These are phyloP conservation scores for Phytophthora sp. DNA, from an alignment of 352 stramenopile species.

Conservation along the genomic window DNA sequence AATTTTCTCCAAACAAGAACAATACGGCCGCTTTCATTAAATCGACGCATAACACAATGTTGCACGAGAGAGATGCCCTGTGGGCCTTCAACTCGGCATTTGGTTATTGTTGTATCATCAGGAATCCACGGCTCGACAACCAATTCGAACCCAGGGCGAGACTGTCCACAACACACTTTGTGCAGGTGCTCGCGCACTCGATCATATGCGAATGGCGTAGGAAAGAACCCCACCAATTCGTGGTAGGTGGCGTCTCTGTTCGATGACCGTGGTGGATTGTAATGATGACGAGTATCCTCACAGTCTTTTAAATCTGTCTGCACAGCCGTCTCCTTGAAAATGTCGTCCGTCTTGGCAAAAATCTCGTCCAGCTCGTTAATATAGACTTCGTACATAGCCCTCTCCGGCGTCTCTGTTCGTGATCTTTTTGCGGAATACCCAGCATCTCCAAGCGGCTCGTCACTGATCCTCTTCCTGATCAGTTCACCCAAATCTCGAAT, in stretches of 20 bases:
- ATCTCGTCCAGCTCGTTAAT: conserved; percentile 35
- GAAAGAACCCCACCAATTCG: conserved; percentile 22
- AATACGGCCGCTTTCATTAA: conserved; percentile 47
- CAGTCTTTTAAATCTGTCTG: background rate
- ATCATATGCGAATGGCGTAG: conserved; percentile 30
- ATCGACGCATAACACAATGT: conserved; percentile 43
- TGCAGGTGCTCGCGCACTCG: conserved; percentile 2
- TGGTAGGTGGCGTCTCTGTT: conserved; percentile 16
- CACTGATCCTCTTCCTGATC: conserved; percentile 30
- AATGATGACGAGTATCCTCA: background rate
- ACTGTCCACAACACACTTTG: conserved; percentile 16
- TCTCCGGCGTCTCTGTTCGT: conserved; percentile 22
- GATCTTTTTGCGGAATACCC: conserved; percentile 7
- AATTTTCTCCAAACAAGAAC: conserved; percentile 62
- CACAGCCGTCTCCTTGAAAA: conserved; percentile 13
- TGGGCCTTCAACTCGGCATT: conserved; percentile 9
- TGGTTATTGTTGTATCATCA: conserved; percentile 37
- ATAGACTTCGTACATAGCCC: conserved; percentile 29
- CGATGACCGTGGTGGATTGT: background rate
- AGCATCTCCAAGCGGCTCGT: conserved; percentile 16
- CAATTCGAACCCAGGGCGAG: conserved; percentile 12
- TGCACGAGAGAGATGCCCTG: conserved; percentile 7
- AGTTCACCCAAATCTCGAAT: conserved; percentile 25
- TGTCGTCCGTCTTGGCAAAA: conserved; percentile 32
- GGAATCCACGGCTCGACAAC: conserved; percentile 24